These are phyloP conservation scores for Colletotrichum endophyticum DNA, from an alignment of 2,329 filamentous ascomycete species.

Conservation along the genomic window DNA sequence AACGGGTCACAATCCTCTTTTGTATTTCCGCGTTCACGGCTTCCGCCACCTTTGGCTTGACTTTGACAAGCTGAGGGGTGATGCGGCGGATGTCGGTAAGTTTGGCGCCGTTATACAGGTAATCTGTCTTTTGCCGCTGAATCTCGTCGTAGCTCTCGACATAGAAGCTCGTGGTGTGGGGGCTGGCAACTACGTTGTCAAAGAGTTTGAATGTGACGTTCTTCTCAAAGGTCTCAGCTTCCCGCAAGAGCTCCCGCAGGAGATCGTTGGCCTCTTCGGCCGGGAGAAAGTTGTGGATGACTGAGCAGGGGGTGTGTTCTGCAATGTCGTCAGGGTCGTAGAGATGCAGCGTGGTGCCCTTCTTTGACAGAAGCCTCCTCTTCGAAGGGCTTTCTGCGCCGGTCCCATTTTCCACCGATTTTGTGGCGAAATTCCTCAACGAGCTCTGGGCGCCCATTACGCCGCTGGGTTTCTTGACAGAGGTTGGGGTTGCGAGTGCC, in stretches of 20 bases:
- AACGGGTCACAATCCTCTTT: constrained; percentile 69
- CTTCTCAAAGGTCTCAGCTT: constrained; percentile 73
- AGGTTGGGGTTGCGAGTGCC: constrained; percentile 47
- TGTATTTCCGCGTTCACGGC: constrained; percentile 82
- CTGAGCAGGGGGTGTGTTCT: constrained; percentile 84
- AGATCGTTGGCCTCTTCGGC: constrained; percentile 73
- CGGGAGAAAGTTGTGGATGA: constrained; percentile 90
- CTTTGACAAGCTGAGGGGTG: constrained; percentile 74
- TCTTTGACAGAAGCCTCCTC: constrained; percentile 68
- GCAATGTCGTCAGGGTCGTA: constrained; percentile 84
- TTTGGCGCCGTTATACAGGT: constrained; percentile 82
- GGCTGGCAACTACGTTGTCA: constrained; percentile 83
- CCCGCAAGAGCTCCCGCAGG: constrained; percentile 75
- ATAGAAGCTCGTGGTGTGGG: constrained; percentile 85
- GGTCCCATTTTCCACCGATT: background rate
- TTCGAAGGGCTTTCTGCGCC: constrained; percentile 30
- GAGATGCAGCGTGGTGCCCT: constrained; percentile 82
- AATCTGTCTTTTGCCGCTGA: constrained; percentile 74
- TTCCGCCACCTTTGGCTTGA: constrained; percentile 72
- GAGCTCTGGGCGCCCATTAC: constrained; percentile 67
- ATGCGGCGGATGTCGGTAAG: constrained; percentile 79
- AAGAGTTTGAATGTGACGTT: constrained; percentile 81
- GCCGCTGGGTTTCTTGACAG: constrained; percentile 37
- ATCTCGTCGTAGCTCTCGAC: constrained; percentile 77
- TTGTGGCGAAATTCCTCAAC: constrained; percentile 54